phyloP scores from a whole-genome alignment of 331 rosid genomes.

The Malus hybrid region DNA sequence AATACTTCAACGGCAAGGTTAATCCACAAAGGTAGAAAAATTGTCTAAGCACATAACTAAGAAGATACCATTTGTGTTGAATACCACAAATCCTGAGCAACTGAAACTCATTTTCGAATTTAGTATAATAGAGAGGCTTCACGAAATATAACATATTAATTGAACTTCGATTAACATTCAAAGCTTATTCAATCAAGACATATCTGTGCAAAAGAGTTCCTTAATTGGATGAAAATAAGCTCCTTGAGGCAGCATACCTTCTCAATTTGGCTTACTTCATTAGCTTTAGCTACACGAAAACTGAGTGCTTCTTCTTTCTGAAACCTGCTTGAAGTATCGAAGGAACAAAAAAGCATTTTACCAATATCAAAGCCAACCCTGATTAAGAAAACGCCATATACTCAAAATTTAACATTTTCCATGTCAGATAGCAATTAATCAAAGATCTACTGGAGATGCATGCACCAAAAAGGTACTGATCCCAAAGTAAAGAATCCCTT shows the following conservation, averaged over 20 bases:
- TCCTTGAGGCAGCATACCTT: conserved; percentile 44
- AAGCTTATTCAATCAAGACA: not conserved
- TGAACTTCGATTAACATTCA: not conserved
- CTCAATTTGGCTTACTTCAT: conserved; percentile 68
- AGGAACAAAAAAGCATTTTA: not conserved
- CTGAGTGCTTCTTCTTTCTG: conserved; percentile 86
- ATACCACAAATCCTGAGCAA: not conserved
- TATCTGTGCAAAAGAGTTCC: not conserved
- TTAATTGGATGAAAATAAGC: not conserved
- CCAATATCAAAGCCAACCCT: not conserved
- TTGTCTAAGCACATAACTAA: not conserved
- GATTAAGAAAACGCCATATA: not conserved
- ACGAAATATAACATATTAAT: not conserved
- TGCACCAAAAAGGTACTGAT: not conserved
- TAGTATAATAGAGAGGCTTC: no score
- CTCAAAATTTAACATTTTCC: not conserved
- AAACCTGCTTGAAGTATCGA: conserved; percentile 32
- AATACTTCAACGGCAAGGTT: not conserved
- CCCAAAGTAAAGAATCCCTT: not conserved
- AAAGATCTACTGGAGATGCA: not conserved
- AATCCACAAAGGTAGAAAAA: not conserved
- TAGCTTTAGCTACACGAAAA: conserved; percentile 59
- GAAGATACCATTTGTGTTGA: not conserved
- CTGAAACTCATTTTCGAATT: not conserved
- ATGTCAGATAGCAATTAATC: not conserved